Base-by-base conservation (phyloP, 2,329 filamentous ascomycete species). In the Aspergillus cejpii region DNA sequence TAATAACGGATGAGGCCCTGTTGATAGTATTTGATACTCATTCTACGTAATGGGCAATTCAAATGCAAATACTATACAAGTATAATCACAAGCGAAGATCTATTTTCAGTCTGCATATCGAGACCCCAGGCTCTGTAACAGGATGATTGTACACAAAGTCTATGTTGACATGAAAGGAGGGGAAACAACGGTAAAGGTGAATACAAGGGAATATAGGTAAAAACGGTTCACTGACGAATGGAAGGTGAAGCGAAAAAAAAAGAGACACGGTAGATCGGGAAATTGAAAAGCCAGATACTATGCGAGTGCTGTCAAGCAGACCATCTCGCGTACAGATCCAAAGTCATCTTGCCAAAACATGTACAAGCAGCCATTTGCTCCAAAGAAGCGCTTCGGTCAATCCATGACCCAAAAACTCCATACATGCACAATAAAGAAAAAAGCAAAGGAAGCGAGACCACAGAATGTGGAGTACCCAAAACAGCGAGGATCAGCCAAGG, bases 331-430 rank as follows among this genome's bases (percentile, higher is more conserved):
- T 44, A 47, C 45, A 56, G 42, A 54, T 50, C 36, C 42, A 28
- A 20, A 43, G 41, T 45, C 39, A 58, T 51, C 44, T 53, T 48
- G 47, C 47, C 53, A 51, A 57, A 54, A 54, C 45, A 57, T 57
- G 53, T 57, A 54, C 53, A 56, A 52, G 47, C 38, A 52, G 44
- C 43, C 50, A 50, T 29, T 39, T 47, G 50, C 49, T 49, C 37
- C 36, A 45, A 37, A 43, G 43, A 51, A 55, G 52, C 52, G 44
- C 45, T 52, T 40, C 44, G 41, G 48, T 53, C 37, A 55, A 58
- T 53, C 50, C 56, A 46, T 48, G 44, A 49, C 36, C 49, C 52
- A 47, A 45, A 41, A 57, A 57, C 54, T 54, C 55, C 54, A 49
- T 56, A 49, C 47, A 58, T 57, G 55, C 51, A 48, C 48, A 17